phyloP scores from a whole-genome alignment of 2,329 filamentous ascomycete species.

The Purpureocillium takamizusanense region DNA sequence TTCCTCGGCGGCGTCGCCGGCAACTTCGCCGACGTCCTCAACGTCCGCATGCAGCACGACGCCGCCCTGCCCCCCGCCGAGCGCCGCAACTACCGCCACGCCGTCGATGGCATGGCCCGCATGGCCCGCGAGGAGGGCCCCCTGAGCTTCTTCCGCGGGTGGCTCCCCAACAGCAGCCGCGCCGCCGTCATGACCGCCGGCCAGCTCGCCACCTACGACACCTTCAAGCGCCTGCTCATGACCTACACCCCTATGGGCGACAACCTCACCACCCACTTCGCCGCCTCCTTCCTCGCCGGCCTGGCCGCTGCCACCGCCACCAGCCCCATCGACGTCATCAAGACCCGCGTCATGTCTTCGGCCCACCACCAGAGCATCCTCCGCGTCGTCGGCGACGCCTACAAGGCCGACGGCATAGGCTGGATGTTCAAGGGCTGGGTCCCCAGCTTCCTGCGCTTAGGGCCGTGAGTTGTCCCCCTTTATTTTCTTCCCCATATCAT shows the following conservation, averaged over 20 bases:
- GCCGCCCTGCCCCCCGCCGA: constrained; percentile 64
- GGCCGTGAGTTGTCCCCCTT: constrained; percentile 39
- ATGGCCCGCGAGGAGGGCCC: constrained; percentile 84
- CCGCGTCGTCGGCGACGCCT: constrained; percentile 56
- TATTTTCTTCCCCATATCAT: neutral
- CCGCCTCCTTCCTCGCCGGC: constrained; percentile 67
- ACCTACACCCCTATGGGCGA: constrained; percentile 58
- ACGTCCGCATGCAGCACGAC: constrained; percentile 97
- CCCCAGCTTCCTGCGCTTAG: constrained; percentile 59
- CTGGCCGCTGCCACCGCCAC: constrained; percentile 80
- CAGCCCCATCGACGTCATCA: constrained; percentile 80
- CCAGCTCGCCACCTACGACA: constrained; percentile 78
- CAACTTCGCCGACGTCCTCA: constrained; percentile 92
- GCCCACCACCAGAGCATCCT: constrained; percentile 41
- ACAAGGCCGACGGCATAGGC: constrained; percentile 57
- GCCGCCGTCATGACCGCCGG: constrained; percentile 83
- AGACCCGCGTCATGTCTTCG: constrained; percentile 78
- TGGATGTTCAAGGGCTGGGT: constrained; percentile 93
- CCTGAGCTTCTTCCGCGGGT: constrained; percentile 69
- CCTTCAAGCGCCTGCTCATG: constrained; percentile 65
- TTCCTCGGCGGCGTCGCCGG: constrained; percentile 83
- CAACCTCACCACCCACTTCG: constrained; percentile 68
- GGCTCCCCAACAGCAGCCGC: constrained; percentile 72
- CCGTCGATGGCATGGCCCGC: constrained; percentile 73
- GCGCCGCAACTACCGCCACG: constrained; percentile 82